phyloP scores from a whole-genome alignment of 306 rosid species.

The Canavalia gladiata region DNA sequence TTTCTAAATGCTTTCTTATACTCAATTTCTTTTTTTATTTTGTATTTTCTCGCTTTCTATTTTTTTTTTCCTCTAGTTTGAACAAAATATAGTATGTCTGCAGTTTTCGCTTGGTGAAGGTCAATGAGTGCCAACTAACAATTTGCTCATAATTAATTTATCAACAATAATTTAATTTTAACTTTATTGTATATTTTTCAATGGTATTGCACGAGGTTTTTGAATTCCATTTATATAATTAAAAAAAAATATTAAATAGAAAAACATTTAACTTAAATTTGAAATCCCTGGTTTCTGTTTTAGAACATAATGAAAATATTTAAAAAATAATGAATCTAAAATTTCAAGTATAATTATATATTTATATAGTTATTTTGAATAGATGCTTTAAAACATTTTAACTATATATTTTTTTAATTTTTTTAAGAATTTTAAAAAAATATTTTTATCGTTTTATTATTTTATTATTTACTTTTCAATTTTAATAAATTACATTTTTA shows the following conservation, averaged over 20 bases:
- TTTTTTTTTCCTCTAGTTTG: too few relatives aligned
- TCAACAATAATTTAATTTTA: neutral
- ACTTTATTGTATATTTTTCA: neutral
- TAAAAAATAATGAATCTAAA: neutral
- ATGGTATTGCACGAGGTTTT: neutral
- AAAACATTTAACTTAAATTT: neutral
- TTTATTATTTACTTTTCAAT: too few relatives aligned
- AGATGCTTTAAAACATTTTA: too few relatives aligned
- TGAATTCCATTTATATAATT: neutral
- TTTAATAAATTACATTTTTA: too few relatives aligned
- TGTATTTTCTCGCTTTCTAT: too few relatives aligned
- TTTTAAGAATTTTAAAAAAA: neutral
- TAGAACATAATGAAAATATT: neutral
- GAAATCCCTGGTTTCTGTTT: neutral
- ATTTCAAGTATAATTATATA: neutral
- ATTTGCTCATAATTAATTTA: neutral
- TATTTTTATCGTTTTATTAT: too few relatives aligned
- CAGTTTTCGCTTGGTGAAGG: neutral
- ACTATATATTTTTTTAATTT: neutral
- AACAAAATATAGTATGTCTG: neutral
- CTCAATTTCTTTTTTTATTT: too few relatives aligned
- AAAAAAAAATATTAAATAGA: neutral
- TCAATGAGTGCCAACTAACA: neutral
- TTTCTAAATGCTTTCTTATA: too few relatives aligned
- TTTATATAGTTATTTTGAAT: neutral